Evolutionary conservation across 352 stramenopile genomes (phyloP).

Genomic region (Sclerospora graminicola): DNA sequence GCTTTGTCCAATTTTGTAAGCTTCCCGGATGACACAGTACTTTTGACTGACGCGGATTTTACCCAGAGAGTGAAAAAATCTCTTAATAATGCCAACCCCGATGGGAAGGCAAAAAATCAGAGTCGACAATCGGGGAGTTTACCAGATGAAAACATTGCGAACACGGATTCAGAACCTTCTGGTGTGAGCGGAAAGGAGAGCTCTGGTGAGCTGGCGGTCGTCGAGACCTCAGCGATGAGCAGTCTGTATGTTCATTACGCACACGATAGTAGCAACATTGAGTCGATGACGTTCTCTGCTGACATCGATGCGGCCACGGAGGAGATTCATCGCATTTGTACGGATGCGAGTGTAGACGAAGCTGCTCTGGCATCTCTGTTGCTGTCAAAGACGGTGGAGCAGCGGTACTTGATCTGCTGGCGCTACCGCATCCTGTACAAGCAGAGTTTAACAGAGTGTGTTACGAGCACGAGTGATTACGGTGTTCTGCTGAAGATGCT

Average conservation of each 20-base stretch:
- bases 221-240: too few relatives aligned
- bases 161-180: too few relatives aligned
- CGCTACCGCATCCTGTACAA: constrained; percentile 37
- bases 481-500: constrained; percentile 39
- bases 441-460: constrained; percentile 43
- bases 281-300: too few relatives aligned
- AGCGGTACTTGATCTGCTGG: constrained; percentile 19
- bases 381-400: constrained; percentile 9
- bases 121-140: not conserved
- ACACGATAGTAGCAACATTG: too few relatives aligned
- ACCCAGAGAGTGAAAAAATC: not conserved
- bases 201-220: too few relatives aligned
- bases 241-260: too few relatives aligned
- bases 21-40: constrained; percentile 13
- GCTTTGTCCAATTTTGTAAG: constrained; percentile 11
- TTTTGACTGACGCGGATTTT: constrained; percentile 4
- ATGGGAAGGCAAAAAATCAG: not conserved
- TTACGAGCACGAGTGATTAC: constrained; percentile 41
- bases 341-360: too few relatives aligned
- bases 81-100: not conserved
- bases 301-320: too few relatives aligned
- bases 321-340: too few relatives aligned
- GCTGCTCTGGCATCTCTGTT: constrained; percentile 10
- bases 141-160: too few relatives aligned
- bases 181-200: too few relatives aligned